These are phyloP conservation scores for Boletus pseudopeckii DNA, from an alignment of 768 basidiomycete genomes.

Conservation along the genomic window DNA sequence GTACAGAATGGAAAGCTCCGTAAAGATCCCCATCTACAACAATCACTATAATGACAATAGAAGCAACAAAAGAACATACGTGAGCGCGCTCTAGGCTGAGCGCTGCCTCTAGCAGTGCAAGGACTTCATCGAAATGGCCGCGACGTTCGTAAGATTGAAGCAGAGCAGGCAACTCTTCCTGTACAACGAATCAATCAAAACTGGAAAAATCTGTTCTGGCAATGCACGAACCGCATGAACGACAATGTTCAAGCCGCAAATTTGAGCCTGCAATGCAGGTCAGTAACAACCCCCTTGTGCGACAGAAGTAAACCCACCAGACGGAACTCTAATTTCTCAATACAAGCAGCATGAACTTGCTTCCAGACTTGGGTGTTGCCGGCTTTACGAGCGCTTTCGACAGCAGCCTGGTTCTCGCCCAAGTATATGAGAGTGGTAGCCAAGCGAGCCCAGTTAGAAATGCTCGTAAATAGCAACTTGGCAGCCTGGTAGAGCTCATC, in stretches of 20 bases:
- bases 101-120: slow-evolving; percentile 89
- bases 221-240: slow-evolving; percentile 66
- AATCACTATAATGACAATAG: slow-evolving; percentile 12
- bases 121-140: slow-evolving; percentile 93
- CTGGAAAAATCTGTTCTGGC: slow-evolving; percentile 3
- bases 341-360: slow-evolving; percentile 97
- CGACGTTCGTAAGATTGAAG: slow-evolving; percentile 84
- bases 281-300: slow-evolving; percentile 1
- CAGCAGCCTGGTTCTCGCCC: slow-evolving; percentile 96
- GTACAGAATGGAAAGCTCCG: slow-evolving; percentile 85
- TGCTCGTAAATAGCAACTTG: slow-evolving; percentile 92
- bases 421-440: slow-evolving; percentile 98
- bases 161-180: slow-evolving; percentile 76
- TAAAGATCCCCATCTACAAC: slow-evolving; percentile 90
- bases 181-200: slow-evolving; percentile 2
- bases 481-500: slow-evolving; percentile 97
- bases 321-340: slow-evolving; percentile 96
- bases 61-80: slow-evolving; percentile 35
- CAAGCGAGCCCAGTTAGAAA: slow-evolving; percentile 97
- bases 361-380: slow-evolving; percentile 99
- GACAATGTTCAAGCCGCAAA: slow-evolving; percentile 96
- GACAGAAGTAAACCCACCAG: slow-evolving; percentile 46
- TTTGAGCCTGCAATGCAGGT: slow-evolving; percentile 67
- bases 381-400: slow-evolving; percentile 98
- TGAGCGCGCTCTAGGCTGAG: slow-evolving; percentile 96